These are phyloP conservation scores for Blastobotrys attinorum DNA, from an alignment of 805 yeast genomes.

Conservation along the genomic window DNA sequence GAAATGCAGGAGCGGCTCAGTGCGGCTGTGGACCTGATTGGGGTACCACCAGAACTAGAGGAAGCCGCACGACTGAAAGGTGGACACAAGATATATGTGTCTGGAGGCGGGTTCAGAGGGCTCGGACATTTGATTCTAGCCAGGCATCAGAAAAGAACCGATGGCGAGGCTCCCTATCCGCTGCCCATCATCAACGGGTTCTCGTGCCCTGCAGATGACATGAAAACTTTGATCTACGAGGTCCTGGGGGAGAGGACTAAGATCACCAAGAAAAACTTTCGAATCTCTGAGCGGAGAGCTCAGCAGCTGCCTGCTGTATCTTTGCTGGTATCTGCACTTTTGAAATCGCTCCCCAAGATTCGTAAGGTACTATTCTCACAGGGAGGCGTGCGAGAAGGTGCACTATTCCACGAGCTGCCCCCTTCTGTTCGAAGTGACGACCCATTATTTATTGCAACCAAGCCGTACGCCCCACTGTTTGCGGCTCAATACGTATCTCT, in stretches of 20 bases:
- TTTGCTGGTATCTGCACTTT: slow-evolving; percentile 51
- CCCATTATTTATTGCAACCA: slow-evolving; percentile 60
- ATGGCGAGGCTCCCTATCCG: slow-evolving; percentile 50
- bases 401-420: slow-evolving; percentile 54
- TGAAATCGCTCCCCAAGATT: slow-evolving; percentile 51
- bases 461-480: slow-evolving; percentile 63
- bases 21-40: slow-evolving; percentile 42
- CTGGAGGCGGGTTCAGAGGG: slow-evolving; percentile 72
- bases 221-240: slow-evolving; percentile 34
- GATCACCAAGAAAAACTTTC: slow-evolving; percentile 40
- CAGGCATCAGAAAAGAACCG: slow-evolving; percentile 34
- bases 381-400: slow-evolving; percentile 76
- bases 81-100: slow-evolving; percentile 56
- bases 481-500: slow-evolving; percentile 49
- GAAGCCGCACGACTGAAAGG: slow-evolving; percentile 46
- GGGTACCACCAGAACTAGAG: slow-evolving; percentile 43
- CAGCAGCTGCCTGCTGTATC: slow-evolving; percentile 66
- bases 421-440: slow-evolving; percentile 52
- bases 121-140: slow-evolving; percentile 53
- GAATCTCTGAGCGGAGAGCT: slow-evolving; percentile 59
- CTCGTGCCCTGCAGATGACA: slow-evolving; percentile 47
- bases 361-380: slow-evolving; percentile 62
- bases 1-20: slow-evolving; percentile 48
- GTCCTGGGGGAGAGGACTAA: slow-evolving; percentile 27
- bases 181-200: slow-evolving; percentile 65